Base-by-base conservation (phyloP, 768 basidiomycete species). In the Harrya chromipes region DNA sequence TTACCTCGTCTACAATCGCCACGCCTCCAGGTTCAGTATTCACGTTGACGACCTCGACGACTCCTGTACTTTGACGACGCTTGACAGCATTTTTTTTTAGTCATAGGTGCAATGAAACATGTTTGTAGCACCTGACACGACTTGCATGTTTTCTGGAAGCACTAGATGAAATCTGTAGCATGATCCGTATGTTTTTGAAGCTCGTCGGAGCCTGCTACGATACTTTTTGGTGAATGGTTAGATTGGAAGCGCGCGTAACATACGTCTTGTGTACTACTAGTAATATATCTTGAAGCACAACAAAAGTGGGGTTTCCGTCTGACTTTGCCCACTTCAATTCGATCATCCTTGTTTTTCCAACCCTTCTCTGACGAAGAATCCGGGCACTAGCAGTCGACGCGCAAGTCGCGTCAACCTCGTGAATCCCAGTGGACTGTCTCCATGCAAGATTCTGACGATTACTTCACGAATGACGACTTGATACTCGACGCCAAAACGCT, bases 391-490 rank as follows among this genome's bases (percentile, higher is more conserved):
- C 37, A 17, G 31, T 33, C 26, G 40, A 23, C 27, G 10, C 19
- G 10, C 29, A 3, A 16, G 23, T 16, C 37, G 35, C n/a, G 33
- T n/a, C 36, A 9, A 41, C 41, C 6, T 46, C 19, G 24, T 39
- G 17, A 24, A 34, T 6, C n/a, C 35, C n/a, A n/a, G 44, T 29
- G 29, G 29, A 29, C 29, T 20, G 24, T 42, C 52, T 53, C 48
- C 49, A 86, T 85, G 83, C 70, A 77, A 57, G 79, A 78, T 68
- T 81, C 78, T 26, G 87, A 87, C 66, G 77, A 83, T 61, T 83
- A 83, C 62, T 74, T 77, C 64, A 72, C 74, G 56, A 84, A 85
- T 63, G 83, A 83, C 46, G 83, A 83, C 47, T 71, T 85, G 53
- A 72, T 80, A 37, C 67, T 88, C 36, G 84, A 88, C 60, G 83